A percentile compares a stretch with the other conserved stretches of the same genome.
Conservation (phyloP, 495 filamentous ascomycete species). For the Xanthoparmelia taractica region DNA sequence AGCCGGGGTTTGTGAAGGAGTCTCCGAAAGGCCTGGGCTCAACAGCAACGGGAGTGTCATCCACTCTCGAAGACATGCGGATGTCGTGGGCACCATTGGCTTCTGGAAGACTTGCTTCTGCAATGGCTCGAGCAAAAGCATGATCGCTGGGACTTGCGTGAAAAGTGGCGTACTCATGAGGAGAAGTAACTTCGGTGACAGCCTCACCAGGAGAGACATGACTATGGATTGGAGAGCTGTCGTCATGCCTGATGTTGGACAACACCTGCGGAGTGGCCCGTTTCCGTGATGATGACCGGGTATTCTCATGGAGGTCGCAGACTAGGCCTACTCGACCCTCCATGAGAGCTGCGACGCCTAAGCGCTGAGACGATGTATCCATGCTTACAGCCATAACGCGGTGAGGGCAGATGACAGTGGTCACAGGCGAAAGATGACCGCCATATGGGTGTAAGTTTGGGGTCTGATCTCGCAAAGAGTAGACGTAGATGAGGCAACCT, state of each 20-base stretch:
- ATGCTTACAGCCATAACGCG: constrained; percentile 56
- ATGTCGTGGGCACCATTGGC: not conserved
- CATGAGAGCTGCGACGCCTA: constrained; percentile 55
- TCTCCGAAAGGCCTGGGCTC: not conserved
- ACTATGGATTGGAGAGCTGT: not conserved
- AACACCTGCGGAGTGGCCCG: not conserved
- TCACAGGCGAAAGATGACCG: constrained; percentile 38
- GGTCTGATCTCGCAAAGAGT: constrained; percentile 38
- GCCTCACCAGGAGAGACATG: not conserved
- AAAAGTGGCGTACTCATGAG: not conserved
- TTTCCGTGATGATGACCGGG: not conserved
- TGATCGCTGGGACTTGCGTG: not conserved
- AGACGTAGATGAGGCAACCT: constrained; percentile 55
- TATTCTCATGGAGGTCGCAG: constrained; percentile 41
- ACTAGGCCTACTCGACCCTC: constrained; percentile 57
- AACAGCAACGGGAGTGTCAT: not conserved
- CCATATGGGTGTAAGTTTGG: constrained; percentile 21
- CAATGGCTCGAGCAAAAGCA: constrained; percentile 1
- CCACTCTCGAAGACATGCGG: constrained; percentile 5
- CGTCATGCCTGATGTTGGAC: not conserved
- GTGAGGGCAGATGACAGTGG: constrained; percentile 51
- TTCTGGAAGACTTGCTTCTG: constrained; percentile 11
- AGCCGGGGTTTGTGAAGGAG: not conserved
- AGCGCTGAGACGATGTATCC: constrained; percentile 50
- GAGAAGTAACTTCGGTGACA: not conserved